Evolutionary conservation across 495 filamentous ascomycete species (phyloP).

Genomic region (Tuber microsphaerosporum): DNA sequence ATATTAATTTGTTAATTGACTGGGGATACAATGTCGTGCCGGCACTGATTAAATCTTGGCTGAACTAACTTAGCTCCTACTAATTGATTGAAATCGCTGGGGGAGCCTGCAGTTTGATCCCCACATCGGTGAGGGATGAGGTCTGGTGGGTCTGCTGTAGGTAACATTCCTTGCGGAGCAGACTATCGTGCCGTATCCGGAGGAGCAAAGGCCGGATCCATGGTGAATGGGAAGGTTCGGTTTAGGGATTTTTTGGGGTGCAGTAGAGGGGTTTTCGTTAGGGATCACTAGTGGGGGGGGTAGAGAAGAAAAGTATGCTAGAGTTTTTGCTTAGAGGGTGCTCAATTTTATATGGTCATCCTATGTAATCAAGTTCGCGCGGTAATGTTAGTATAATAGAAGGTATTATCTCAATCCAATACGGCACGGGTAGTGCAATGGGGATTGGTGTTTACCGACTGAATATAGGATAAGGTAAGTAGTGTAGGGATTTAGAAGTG

Average conservation of each 20-base stretch:
- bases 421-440: background rate
- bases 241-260: background rate
- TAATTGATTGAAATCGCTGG: background rate
- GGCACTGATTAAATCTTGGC: background rate
- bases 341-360: background rate
- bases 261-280: background rate
- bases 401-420: background rate
- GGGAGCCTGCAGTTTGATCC: background rate
- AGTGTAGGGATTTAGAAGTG: background rate
- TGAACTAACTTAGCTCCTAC: background rate
- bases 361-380: background rate
- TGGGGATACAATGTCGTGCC: background rate
- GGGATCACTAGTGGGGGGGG: background rate
- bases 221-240: background rate
- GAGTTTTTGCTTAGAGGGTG: background rate
- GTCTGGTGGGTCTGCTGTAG: background rate
- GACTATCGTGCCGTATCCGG: background rate
- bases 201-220: background rate
- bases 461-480: background rate
- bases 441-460: background rate
- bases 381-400: background rate
- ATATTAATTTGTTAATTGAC: background rate
- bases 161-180: background rate
- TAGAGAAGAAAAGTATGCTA: background rate
- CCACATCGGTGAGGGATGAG: background rate